Evolutionary conservation across 352 stramenopile genomes (phyloP).

Genomic region (Pythium aphanidermatum): DNA sequence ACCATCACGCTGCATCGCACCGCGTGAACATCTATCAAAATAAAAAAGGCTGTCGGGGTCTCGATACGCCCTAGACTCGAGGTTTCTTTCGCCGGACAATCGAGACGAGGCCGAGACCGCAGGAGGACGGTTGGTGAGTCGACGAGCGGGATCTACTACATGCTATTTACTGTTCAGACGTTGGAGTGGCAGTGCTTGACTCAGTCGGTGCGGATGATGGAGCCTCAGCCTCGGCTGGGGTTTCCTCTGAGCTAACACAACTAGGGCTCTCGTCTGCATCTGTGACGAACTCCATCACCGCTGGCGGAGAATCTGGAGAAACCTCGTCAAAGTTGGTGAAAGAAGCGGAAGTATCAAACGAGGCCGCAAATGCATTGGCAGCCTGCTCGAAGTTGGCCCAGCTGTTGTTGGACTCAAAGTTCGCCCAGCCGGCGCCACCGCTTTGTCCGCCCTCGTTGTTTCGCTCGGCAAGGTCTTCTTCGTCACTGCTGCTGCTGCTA

Average conservation of each 20-base stretch:
- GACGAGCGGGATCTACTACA: constrained; percentile 17
- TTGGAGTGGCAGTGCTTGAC: not conserved
- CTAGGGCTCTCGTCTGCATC: constrained; percentile 12
- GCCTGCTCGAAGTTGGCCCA: constrained; percentile 68
- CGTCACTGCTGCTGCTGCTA: constrained; percentile 80
- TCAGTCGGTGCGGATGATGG: not conserved
- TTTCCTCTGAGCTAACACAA: constrained; percentile 10
- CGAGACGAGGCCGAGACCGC: too few species aligned
- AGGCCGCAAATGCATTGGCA: constrained; percentile 37
- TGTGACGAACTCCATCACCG: constrained; percentile 23
- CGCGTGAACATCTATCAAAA: constrained; percentile 23
- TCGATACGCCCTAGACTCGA: too few species aligned
- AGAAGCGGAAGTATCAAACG: constrained; percentile 34
- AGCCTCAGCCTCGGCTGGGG: not conserved
- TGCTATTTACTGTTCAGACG: constrained; percentile 9
- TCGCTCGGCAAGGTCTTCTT: constrained; percentile 72
- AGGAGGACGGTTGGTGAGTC: too few species aligned
- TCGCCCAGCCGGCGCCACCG: too few species aligned
- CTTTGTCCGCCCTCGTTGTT: constrained; percentile 25
- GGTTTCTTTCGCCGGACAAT: too few species aligned
- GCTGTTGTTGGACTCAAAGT: constrained; percentile 33
- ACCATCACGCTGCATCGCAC: too few species aligned
- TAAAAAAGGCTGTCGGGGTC: too few species aligned
- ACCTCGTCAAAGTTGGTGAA: constrained; percentile 28
- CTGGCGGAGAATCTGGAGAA: constrained; percentile 20